These are phyloP conservation scores for Solanum appendiculatum DNA, from an alignment of 257 asterid genomes.

Conservation along the genomic window DNA sequence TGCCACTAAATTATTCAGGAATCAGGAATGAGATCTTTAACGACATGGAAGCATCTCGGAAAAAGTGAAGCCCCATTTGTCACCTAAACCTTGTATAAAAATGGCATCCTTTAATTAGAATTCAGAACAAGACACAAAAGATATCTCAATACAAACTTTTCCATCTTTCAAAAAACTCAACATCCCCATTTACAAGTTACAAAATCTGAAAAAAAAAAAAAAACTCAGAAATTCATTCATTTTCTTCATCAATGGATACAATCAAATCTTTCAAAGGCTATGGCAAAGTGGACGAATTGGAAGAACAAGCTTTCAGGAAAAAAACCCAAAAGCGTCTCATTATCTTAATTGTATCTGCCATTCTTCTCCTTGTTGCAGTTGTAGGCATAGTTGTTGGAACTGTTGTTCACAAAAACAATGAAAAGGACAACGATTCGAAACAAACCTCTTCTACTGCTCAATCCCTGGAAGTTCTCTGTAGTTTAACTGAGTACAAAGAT, in stretches of 20 bases:
- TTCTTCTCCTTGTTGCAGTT: conserved; percentile 7
- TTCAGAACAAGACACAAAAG: neutral
- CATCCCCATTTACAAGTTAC: neutral
- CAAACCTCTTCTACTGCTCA: conserved; percentile 16
- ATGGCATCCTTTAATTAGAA: neutral
- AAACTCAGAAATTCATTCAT: neutral
- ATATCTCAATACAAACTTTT: neutral
- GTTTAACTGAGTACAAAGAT: conserved; percentile 35
- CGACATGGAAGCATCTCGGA: neutral
- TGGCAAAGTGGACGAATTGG: conserved; percentile 60
- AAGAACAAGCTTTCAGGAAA: conserved; percentile 42
- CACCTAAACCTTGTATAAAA: neutral
- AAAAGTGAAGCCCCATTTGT: neutral
- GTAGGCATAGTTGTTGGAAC: conserved; percentile 56
- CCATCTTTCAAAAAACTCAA: neutral
- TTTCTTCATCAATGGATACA: conserved; percentile 35
- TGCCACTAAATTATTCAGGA: neutral
- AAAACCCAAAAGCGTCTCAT: conserved; percentile 54
- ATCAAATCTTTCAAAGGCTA: conserved; percentile 71
- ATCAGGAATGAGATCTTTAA: neutral
- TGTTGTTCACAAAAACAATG: conserved; percentile 23
- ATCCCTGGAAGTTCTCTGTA: conserved; percentile 52
- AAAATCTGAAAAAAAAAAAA: neutral
- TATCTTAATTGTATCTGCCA: conserved; percentile 30
- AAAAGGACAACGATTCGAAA: neutral